phyloP scores from a whole-genome alignment of 441 rosid genomes.

The Croton setiger region DNA sequence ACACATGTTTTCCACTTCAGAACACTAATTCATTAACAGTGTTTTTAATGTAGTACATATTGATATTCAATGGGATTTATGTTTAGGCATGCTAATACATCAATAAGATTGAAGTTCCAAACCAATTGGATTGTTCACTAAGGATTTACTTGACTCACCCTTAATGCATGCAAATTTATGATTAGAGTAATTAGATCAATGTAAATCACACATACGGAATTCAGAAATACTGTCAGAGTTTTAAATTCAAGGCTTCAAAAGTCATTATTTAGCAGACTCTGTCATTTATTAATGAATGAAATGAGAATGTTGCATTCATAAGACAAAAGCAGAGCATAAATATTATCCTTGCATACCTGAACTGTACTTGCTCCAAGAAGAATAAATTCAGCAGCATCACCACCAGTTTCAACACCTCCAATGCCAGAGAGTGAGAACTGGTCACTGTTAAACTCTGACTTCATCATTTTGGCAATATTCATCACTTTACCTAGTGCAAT shows the following conservation, averaged over 20 bases:
- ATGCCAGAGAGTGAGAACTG: slow-evolving; percentile 80
- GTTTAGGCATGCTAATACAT: too few relatives aligned
- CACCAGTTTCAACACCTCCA: slow-evolving; percentile 94
- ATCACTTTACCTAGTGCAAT: slow-evolving; percentile 88
- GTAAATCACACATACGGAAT: background rate
- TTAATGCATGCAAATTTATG: too few relatives aligned
- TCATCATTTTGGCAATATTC: slow-evolving; percentile 90
- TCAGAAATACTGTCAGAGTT: background rate
- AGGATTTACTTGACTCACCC: too few relatives aligned
- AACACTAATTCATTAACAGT: too few relatives aligned
- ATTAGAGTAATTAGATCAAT: too few relatives aligned
- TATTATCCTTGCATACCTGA: slow-evolving; percentile 48
- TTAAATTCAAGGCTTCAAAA: background rate
- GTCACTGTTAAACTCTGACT: slow-evolving; percentile 53
- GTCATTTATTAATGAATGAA: background rate
- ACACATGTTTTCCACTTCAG: too few relatives aligned
- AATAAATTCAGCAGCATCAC: slow-evolving; percentile 89
- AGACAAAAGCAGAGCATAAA: background rate
- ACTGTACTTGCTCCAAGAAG: slow-evolving; percentile 92
- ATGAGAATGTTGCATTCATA: background rate
- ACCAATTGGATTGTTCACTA: too few relatives aligned
- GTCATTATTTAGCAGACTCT: background rate
- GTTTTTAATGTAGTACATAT: too few relatives aligned
- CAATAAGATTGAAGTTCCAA: too few relatives aligned
- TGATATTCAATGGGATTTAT: too few relatives aligned